Conservation (phyloP, 2,329 filamentous ascomycete species). For the Cytospora piceicola region DNA sequence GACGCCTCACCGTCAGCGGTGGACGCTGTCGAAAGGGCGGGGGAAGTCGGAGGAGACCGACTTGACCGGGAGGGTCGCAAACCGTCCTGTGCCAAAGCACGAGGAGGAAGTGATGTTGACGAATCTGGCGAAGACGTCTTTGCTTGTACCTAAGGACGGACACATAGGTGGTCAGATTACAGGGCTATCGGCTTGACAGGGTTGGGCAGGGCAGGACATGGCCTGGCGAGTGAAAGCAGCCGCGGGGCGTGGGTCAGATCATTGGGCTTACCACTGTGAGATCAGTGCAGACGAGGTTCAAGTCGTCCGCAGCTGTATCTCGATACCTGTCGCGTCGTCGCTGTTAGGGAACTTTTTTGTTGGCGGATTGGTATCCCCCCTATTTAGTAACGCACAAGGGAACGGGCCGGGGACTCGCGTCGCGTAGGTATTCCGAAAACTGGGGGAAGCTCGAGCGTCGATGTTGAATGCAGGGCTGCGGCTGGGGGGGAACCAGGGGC, state of each 20-base stretch:
- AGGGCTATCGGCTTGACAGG: background rate
- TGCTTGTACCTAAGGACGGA: slow-evolving; percentile 42
- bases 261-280: slow-evolving; percentile 53
- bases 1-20: slow-evolving; percentile 62
- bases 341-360: slow-evolving; percentile 26
- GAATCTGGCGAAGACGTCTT: slow-evolving; percentile 61
- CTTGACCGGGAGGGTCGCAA: slow-evolving; percentile 43
- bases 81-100: slow-evolving; percentile 66
- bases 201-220: slow-evolving; percentile 6
- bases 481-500: background rate
- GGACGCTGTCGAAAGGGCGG: slow-evolving; percentile 64
- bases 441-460: slow-evolving; percentile 28
- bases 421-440: slow-evolving; percentile 26
- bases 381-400: slow-evolving; percentile 23
- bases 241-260: slow-evolving; percentile 6
- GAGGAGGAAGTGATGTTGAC: slow-evolving; percentile 57
- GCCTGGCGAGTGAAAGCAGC: slow-evolving; percentile 5
- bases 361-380: slow-evolving; percentile 28
- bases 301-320: slow-evolving; percentile 65
- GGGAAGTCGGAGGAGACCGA: slow-evolving; percentile 52
- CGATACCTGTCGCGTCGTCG: slow-evolving; percentile 36
- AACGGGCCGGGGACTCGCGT: slow-evolving; percentile 29
- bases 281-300: slow-evolving; percentile 65
- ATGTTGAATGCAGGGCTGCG: slow-evolving; percentile 9
- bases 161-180: slow-evolving; percentile 30